Conservation (phyloP, 257 asterid species). For the Nicotiana paniculata region DNA sequence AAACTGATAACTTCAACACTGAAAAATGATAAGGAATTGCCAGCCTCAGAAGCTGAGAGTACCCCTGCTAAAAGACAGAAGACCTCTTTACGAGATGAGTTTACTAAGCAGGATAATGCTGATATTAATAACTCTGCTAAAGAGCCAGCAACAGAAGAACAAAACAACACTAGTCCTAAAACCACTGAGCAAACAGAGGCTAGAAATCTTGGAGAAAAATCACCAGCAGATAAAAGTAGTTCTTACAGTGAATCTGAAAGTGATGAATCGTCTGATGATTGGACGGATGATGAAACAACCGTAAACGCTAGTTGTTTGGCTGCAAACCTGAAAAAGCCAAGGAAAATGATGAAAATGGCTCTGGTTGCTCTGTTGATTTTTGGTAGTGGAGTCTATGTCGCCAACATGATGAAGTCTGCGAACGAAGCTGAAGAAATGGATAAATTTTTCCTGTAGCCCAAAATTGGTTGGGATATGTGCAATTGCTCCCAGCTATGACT, state of each 20-base stretch:
- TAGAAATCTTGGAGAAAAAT: neutral
- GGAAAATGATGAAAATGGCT: conserved; percentile 25
- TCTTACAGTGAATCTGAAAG: no score
- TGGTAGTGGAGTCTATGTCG: conserved; percentile 19
- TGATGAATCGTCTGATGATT: neutral
- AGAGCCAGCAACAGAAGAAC: neutral
- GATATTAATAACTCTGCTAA: neutral
- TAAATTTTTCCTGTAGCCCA: no score
- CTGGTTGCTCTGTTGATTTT: conserved; percentile 29
- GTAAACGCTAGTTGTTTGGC: conserved; percentile 17
- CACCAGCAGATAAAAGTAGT: conserved; percentile 7
- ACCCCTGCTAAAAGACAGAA: neutral
- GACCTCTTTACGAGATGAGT: no score
- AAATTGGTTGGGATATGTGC: no score
- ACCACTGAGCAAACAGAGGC: neutral
- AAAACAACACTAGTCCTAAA: neutral
- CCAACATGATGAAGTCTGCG: no score
- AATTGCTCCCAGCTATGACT: no score
- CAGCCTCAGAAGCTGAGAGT: conserved; percentile 12
- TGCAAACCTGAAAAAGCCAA: conserved; percentile 34
- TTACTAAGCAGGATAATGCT: neutral
- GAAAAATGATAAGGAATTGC: conserved; percentile 11
- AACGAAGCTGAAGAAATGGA: no score
- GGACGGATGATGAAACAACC: neutral
- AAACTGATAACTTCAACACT: neutral